A percentile compares a stretch with the other conserved stretches of the same genome.
These are phyloP conservation scores for Erythrophleum ivorense DNA, from an alignment of 331 rosid species.

Conservation along the genomic window DNA sequence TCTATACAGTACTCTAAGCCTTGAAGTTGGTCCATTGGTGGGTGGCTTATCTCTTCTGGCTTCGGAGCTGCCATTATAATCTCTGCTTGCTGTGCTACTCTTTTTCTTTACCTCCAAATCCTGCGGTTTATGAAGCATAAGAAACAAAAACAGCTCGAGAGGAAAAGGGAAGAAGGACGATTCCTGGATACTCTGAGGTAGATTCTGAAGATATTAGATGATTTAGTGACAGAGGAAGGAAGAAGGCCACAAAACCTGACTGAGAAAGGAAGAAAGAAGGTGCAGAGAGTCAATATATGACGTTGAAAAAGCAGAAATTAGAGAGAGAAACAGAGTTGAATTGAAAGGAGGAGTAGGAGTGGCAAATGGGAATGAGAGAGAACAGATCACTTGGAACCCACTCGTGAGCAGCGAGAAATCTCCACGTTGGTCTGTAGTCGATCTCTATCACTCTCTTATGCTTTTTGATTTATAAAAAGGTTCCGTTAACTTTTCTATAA, in stretches of 20 bases:
- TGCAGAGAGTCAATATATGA: constrained; percentile 43
- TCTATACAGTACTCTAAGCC: constrained; percentile 98
- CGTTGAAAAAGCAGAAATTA: constrained; percentile 44
- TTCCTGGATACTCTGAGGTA: constrained; percentile 15
- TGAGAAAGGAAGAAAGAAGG: constrained; percentile 32
- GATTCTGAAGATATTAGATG: constrained; percentile 20
- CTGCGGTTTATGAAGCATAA: constrained; percentile 36
- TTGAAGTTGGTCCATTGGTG: constrained; percentile 98
- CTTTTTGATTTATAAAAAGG: constrained; percentile 43
- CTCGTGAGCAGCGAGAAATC: constrained; percentile 2
- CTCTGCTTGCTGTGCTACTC: constrained; percentile 38
- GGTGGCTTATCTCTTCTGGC: constrained; percentile 89
- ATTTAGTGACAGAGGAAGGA: constrained; percentile 28
- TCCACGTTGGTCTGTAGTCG: not conserved
- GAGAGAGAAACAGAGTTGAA: constrained; percentile 26
- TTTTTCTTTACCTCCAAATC: constrained; percentile 35
- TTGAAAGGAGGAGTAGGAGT: not conserved
- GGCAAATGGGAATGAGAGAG: constrained; percentile 30
- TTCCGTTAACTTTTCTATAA: constrained; percentile 55
- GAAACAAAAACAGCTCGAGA: constrained; percentile 24
- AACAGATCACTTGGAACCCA: constrained; percentile 51
- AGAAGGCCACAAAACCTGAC: constrained; percentile 21
- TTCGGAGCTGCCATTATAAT: constrained; percentile 73
- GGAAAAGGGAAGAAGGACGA: constrained; percentile 33
- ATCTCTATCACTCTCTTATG: not conserved